phyloP scores from a whole-genome alignment of 2,329 filamentous ascomycete species.

The Fusarium avenaceum region DNA sequence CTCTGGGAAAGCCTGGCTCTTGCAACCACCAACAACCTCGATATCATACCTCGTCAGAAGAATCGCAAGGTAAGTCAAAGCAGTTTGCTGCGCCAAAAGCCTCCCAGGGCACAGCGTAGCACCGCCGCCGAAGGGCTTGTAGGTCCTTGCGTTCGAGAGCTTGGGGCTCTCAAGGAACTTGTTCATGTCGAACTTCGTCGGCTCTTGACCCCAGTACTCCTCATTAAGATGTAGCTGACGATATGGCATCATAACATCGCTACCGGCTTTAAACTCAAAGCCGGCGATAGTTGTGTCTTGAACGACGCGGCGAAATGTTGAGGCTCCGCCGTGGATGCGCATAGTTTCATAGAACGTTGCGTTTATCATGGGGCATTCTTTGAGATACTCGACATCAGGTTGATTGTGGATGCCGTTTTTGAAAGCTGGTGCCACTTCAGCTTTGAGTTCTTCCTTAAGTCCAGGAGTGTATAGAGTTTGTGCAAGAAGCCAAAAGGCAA shows the following conservation, averaged over 20 bases:
- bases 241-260: background rate
- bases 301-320: background rate
- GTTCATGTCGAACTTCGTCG: background rate
- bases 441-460: background rate
- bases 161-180: background rate
- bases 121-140: background rate
- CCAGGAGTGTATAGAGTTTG: background rate
- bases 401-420: rapidly evolving
- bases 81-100: background rate
- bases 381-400: background rate
- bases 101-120: background rate
- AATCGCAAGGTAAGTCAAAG: background rate
- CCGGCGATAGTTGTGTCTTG: background rate
- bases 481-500: background rate
- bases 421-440: background rate
- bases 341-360: background rate
- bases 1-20: background rate
- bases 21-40: background rate
- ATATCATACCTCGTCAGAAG: constrained; percentile 5
- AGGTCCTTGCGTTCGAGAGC: background rate
- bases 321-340: background rate
- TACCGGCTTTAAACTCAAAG: background rate
- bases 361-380: background rate
- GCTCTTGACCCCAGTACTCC: background rate
- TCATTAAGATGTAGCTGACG: background rate